Evolutionary conservation across 78 protist species (phyloP), one percentile per base, ranked within the genome.

Genomic region (Polysphondylium violaceum): DNA sequence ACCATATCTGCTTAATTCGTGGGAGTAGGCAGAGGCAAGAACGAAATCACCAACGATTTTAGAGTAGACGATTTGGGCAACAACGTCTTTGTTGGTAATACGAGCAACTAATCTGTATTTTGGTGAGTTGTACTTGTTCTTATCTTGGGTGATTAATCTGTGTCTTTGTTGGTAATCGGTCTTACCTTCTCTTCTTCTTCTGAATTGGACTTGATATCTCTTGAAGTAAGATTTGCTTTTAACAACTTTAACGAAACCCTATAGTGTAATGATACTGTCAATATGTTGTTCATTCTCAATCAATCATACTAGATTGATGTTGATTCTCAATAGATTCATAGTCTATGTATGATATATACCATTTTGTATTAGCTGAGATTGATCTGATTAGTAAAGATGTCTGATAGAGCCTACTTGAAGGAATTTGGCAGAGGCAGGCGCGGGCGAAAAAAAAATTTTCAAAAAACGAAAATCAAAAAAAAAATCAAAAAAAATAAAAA

Each of bases 51-150:
- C 98, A 25, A 58, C 93, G 64, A 98, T 81, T 89, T 88, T 96
- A 55, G 99, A 75, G 91, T 75, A 85, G 92, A 96, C 68, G 86
- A 99, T 50, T 95, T 99, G 99, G 95, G 96, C 86, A 74, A 97
- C 63, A 55, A 98, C 83, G 63, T 98, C 97, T 31, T 53, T 23
- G 99, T 96, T 97, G 88, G 98, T 95, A 94, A 96, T 25, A 86
- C 99, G 99, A 50, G 98, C 99, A 76, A 98, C 98, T 21, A 98
- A 63, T 65, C 99, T 95, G 99, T 98, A 97, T 96, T 98, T 98
- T 81, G 99, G 99, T 64, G 98, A 31, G 96, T 88, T 83, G 97
- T 95, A 98, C 96, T 97, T 98, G 98, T 94, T 97, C 96, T 98
- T 97, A 88, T 93, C 99, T 94, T 98, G 99, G 44, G 61, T 19